Conservation (phyloP, 345 rosid genomes). For the Jatropha curcas region DNA sequence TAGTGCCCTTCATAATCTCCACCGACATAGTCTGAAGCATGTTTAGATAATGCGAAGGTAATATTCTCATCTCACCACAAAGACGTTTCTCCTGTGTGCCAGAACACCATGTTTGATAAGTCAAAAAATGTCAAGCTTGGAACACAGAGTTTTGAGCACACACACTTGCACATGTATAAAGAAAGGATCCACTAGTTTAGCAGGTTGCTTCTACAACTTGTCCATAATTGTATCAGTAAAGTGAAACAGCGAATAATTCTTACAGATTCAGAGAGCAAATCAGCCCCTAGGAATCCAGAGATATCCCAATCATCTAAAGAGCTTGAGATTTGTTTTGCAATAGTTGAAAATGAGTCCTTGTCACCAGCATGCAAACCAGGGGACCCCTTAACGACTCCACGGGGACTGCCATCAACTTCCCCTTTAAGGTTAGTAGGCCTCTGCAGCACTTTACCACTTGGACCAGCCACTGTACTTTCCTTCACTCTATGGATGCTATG, state of each 20-base stretch:
- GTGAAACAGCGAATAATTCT: conserved; percentile 28
- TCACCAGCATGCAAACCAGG: conserved; percentile 43
- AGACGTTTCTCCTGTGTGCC: conserved; percentile 66
- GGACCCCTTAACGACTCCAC: conserved; percentile 38
- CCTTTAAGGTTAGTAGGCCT: conserved; percentile 29
- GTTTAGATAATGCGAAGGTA: conserved; percentile 82
- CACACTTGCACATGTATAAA: not conserved
- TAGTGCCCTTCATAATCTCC: conserved; percentile 62
- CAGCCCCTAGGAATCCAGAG: conserved; percentile 63
- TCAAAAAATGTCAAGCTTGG: not conserved
- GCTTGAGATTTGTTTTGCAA: conserved; percentile 34
- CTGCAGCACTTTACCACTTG: conserved; percentile 54
- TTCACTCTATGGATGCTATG: conserved; percentile 48
- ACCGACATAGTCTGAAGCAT: conserved; percentile 67
- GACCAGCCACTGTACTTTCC: conserved; percentile 55
- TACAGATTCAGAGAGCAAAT: conserved; percentile 74
- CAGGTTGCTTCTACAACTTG: not conserved
- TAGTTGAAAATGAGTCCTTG: conserved; percentile 40
- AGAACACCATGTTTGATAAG: not conserved
- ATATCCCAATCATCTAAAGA: conserved; percentile 71
- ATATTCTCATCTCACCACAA: conserved; percentile 66
- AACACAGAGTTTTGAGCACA: not conserved
- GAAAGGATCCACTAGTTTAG: not conserved
- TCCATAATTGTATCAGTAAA: not conserved
- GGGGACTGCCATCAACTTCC: conserved; percentile 48